A percentile compares a stretch with the other conserved stretches of the same genome.
Evolutionary conservation across 768 basidiomycete genomes (phyloP).

Genomic region (Royoungia palumana): DNA sequence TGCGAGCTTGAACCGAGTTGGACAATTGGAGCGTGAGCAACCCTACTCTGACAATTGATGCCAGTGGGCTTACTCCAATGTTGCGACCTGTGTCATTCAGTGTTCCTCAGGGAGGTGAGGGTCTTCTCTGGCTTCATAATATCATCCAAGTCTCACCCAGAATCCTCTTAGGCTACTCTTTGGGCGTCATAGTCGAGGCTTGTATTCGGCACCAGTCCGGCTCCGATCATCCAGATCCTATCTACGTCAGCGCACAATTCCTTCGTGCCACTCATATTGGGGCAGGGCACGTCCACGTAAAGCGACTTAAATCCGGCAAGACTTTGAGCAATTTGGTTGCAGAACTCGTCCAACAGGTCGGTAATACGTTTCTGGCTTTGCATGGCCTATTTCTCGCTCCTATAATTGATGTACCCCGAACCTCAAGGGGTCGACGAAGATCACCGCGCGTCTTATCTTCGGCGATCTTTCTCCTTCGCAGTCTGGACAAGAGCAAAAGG

Average conservation of each 20-base stretch:
- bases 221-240: constrained; percentile 50
- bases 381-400: neutral
- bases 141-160: too few species aligned
- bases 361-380: constrained; percentile 4
- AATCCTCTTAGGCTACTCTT: constrained; percentile 49
- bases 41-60: too few species aligned
- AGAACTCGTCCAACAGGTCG: constrained; percentile 56
- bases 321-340: constrained; percentile 57
- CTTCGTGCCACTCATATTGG: constrained; percentile 42
- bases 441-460: constrained; percentile 57
- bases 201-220: constrained; percentile 48
- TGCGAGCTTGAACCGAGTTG: constrained; percentile 46
- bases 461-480: constrained; percentile 40
- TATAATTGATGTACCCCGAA: neutral
- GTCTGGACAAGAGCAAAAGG: constrained; percentile 12
- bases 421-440: constrained; percentile 41
- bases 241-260: constrained; percentile 61
- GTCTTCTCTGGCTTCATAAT: neutral
- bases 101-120: constrained; percentile 52
- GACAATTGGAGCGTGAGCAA: constrained; percentile 42
- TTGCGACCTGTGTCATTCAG: constrained; percentile 24
- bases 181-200: constrained; percentile 53
- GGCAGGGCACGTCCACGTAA: constrained; percentile 47
- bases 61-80: neutral
- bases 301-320: constrained; percentile 46